These are phyloP conservation scores for Coemansia sp. DNA, from an alignment of 192 early-diverging fungal genomes.

Conservation along the genomic window DNA sequence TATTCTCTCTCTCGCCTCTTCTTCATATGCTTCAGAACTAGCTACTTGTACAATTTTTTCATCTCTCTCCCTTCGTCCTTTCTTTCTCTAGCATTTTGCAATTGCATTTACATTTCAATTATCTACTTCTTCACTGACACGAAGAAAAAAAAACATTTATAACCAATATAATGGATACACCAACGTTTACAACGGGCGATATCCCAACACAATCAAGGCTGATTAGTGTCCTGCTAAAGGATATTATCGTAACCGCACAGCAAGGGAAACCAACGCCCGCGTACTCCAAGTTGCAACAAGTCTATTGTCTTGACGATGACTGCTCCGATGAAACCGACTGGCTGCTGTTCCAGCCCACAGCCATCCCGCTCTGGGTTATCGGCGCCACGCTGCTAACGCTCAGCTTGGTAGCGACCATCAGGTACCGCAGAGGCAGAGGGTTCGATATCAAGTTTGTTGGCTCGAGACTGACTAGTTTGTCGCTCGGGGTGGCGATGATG, in stretches of 20 bases:
- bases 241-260: not conserved
- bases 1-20: not conserved
- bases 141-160: not conserved
- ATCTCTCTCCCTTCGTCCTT: not conserved
- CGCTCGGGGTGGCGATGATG: slow-evolving; percentile 21
- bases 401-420: not conserved
- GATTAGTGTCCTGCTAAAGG: not conserved
- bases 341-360: slow-evolving; percentile 21
- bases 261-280: not conserved
- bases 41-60: no score
- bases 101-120: not conserved
- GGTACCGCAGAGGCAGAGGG: slow-evolving; percentile 1
- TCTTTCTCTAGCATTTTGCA: not conserved
- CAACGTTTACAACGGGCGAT: not conserved
- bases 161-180: not conserved
- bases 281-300: not conserved
- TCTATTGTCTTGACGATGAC: slow-evolving; percentile 9
- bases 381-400: slow-evolving; percentile 11
- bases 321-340: slow-evolving; percentile 18
- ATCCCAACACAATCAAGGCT: not conserved
- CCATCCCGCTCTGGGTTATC: slow-evolving; percentile 14
- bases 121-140: not conserved
- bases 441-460: slow-evolving; percentile 11
- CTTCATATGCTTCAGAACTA: not conserved
- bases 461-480: slow-evolving; percentile 14